phyloP scores from a whole-genome alignment of 1,139 yeast species.

The Yamadazyma conglobata region DNA sequence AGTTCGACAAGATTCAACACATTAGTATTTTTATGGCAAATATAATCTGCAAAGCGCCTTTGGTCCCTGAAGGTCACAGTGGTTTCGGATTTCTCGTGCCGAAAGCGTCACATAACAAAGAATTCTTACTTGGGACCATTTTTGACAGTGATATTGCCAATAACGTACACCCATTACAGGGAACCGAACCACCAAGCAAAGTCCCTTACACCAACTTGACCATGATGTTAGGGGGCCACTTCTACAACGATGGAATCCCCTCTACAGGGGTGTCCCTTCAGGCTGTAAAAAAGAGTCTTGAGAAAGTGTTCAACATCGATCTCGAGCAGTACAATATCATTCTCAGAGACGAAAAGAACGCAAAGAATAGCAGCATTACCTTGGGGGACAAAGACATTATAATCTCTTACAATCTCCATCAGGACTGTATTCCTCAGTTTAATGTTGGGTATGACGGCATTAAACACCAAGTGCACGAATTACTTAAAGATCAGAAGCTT shows the following conservation, averaged over 20 bases:
- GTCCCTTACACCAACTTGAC: slow-evolving; percentile 61
- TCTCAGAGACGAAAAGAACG: slow-evolving; percentile 24
- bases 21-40: slow-evolving; percentile 61
- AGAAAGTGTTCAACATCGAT: slow-evolving; percentile 48
- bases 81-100: slow-evolving; percentile 95
- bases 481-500: slow-evolving; percentile 26
- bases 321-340: slow-evolving; percentile 30
- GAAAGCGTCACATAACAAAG: slow-evolving; percentile 47
- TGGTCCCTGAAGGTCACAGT: slow-evolving; percentile 43
- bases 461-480: slow-evolving; percentile 29
- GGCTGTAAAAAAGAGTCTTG: slow-evolving; percentile 46
- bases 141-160: slow-evolving; percentile 72
- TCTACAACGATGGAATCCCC: slow-evolving; percentile 36
- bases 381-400: slow-evolving; percentile 30
- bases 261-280: slow-evolving; percentile 39
- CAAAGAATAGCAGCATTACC: slow-evolving; percentile 19
- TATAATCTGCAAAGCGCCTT: slow-evolving; percentile 33
- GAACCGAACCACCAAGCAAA: not conserved
- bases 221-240: slow-evolving; percentile 84
- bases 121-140: slow-evolving; percentile 75
- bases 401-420: slow-evolving; percentile 33
- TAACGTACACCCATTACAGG: slow-evolving; percentile 6
- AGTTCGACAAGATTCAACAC: slow-evolving; percentile 34
- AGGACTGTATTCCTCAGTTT: slow-evolving; percentile 79
- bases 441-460: slow-evolving; percentile 65